Conservation (phyloP, 768 basidiomycete species). For the Boletus pseudopeckii region DNA sequence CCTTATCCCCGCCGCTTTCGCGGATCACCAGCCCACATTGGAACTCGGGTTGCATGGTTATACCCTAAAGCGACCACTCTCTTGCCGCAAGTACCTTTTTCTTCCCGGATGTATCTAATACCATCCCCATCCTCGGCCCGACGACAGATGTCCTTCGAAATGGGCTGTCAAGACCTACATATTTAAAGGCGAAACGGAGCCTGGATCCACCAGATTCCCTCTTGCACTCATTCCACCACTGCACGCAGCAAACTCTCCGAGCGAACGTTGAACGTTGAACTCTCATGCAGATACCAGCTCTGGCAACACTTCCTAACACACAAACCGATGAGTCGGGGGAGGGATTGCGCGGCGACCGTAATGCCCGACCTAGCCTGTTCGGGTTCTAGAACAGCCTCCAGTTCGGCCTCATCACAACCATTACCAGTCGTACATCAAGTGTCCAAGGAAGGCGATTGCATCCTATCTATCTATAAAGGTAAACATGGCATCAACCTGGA, state of each 20-base stretch:
- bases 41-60: too few relatives aligned
- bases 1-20: too few relatives aligned
- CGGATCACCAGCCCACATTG: too few relatives aligned
- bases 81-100: too few relatives aligned
- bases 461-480: background rate
- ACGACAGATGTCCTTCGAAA: too few relatives aligned
- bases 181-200: background rate
- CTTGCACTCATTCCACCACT: background rate
- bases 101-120: too few relatives aligned
- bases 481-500: background rate
- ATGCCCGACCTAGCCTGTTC: fast-evolving
- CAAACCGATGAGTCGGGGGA: background rate
- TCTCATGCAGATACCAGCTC: background rate
- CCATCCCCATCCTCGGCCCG: too few relatives aligned
- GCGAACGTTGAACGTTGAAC: background rate
- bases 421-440: background rate
- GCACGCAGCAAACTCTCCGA: background rate
- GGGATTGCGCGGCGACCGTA: background rate
- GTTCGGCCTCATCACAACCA: background rate
- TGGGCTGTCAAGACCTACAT: background rate
- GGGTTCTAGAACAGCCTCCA: background rate
- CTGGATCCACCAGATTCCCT: background rate
- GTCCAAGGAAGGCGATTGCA: background rate
- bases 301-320: background rate
- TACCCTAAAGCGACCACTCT: too few relatives aligned